Conservation (phyloP, 148 eudicot genomes). For the Rhododendron vialii region DNA sequence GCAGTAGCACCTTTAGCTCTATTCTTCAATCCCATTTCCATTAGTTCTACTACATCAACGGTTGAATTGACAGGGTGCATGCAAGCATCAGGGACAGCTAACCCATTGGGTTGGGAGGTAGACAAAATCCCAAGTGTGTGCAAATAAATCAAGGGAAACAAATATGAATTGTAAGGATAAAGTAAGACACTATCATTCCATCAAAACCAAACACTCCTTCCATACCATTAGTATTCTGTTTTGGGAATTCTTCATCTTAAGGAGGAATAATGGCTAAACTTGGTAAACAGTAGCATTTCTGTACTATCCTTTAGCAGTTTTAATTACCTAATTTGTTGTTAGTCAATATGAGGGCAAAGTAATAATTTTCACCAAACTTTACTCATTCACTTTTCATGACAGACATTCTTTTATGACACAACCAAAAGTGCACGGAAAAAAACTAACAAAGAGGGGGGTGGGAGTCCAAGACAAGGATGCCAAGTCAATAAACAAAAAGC, state of each 20-base stretch:
- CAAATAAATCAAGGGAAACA: constrained; percentile 32
- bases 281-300: not conserved
- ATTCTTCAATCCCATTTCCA: constrained; percentile 38
- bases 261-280: not conserved
- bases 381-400: not conserved
- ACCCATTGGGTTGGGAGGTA: constrained; percentile 34
- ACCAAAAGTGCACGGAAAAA: not conserved
- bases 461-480: not conserved
- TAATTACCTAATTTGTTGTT: not conserved
- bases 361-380: not conserved
- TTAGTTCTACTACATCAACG: constrained; percentile 35
- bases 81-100: constrained; percentile 50
- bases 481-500: not conserved
- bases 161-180: not conserved
- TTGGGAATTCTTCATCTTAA: not conserved
- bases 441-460: not conserved
- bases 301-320: not conserved
- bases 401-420: not conserved
- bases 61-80: constrained; percentile 33
- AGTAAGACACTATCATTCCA: not conserved
- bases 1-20: constrained; percentile 45
- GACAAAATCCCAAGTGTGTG: constrained; percentile 36
- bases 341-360: not conserved
- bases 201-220: not conserved
- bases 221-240: not conserved